These are phyloP conservation scores for Boletus rex-veris DNA, from an alignment of 768 basidiomycete genomes.

Conservation along the genomic window DNA sequence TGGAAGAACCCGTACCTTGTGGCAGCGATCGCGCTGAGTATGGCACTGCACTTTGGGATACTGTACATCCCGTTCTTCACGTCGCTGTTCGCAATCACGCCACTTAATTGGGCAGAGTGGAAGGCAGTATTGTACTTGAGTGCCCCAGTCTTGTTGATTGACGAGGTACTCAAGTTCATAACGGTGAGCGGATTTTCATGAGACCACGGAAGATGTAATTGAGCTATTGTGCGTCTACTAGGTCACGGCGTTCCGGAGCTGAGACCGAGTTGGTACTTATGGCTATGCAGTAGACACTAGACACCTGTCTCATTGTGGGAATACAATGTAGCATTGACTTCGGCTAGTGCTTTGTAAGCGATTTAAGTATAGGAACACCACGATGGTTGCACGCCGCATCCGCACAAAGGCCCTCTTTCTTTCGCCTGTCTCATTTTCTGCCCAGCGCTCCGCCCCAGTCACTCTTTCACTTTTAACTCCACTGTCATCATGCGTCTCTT, in stretches of 20 bases:
- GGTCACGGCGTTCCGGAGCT: slow-evolving; percentile 53
- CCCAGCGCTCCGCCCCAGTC: slow-evolving; percentile 10
- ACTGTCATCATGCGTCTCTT: slow-evolving; percentile 22
- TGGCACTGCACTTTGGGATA: slow-evolving; percentile 91
- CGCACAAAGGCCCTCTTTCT: not conserved
- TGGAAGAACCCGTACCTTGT: slow-evolving; percentile 97
- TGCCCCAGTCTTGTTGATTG: slow-evolving; percentile 83
- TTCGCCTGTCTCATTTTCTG: slow-evolving; percentile 4
- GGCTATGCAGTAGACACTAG: no score
- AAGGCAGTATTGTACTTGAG: slow-evolving; percentile 86
- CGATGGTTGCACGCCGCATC: not conserved
- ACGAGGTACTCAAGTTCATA: slow-evolving; percentile 85
- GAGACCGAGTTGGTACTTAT: slow-evolving; percentile 18
- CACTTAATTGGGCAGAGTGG: slow-evolving; percentile 95
- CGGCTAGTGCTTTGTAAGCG: slow-evolving; percentile 9
- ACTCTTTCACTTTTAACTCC: slow-evolving; percentile 13
- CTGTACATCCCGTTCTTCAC: slow-evolving; percentile 97
- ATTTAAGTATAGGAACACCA: no score
- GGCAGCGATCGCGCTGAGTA: slow-evolving; percentile 83
- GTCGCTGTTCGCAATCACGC: slow-evolving; percentile 84
- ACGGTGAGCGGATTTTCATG: slow-evolving; percentile 46
- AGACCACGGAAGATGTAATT: not conserved
- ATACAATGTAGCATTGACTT: not conserved
- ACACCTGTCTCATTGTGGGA: not conserved
- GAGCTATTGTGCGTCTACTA: slow-evolving; percentile 17